A percentile compares a stretch with the other conserved stretches of the same genome.
Conservation (phyloP, 169 alveolate species). For the Plasmodium sp. region DNA sequence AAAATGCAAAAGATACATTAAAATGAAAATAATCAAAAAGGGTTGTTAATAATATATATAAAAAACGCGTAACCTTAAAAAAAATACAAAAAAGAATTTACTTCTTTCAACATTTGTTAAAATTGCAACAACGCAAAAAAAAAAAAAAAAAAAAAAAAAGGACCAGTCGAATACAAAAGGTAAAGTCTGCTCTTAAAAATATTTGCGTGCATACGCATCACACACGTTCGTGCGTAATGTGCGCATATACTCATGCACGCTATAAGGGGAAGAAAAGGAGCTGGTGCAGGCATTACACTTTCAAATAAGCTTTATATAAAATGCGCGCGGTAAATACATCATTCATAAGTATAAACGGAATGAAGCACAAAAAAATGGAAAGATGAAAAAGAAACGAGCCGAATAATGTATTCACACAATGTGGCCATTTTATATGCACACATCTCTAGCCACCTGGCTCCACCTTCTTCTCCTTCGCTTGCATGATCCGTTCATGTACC, state of each 20-base stretch:
- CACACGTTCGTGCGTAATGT: neutral
- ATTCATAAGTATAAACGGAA: neutral
- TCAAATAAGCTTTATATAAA: neutral
- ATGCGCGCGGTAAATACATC: neutral
- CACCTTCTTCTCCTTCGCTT: neutral
- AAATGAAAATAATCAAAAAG: neutral
- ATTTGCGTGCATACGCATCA: neutral
- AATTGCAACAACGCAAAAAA: neutral
- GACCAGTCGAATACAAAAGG: neutral
- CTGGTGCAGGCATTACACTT: neutral
- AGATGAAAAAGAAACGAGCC: neutral
- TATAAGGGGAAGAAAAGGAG: neutral
- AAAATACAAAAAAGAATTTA: neutral
- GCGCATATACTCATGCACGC: neutral
- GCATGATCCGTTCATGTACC: neutral
- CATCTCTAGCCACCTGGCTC: neutral
- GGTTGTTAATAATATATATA: neutral
- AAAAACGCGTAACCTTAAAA: conserved; percentile 6
- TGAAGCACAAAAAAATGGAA: neutral
- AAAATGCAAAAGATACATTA: neutral
- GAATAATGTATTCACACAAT: neutral
- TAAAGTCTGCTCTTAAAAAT: neutral
- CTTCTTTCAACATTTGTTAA: neutral
- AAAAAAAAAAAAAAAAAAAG: neutral
- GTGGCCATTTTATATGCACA: neutral